A percentile compares a stretch with the other conserved stretches of the same genome.
These are phyloP conservation scores for Cylindrodendrum hubeiense DNA, from an alignment of 2,329 filamentous ascomycete species.

Conservation along the genomic window DNA sequence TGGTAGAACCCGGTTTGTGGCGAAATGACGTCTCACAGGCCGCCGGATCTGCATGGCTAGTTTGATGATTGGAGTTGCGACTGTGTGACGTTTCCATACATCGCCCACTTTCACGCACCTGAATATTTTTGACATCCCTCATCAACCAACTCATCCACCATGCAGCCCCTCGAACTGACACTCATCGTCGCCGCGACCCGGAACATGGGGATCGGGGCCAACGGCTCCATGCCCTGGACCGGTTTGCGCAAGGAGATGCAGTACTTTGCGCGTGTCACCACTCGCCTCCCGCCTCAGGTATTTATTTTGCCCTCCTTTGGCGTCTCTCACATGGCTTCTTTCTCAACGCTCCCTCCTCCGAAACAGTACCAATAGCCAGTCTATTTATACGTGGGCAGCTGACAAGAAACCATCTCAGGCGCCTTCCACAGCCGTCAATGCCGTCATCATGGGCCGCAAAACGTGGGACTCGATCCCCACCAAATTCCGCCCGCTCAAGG, in stretches of 20 bases:
- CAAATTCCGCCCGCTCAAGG: constrained; percentile 82
- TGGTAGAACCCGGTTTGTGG: background rate
- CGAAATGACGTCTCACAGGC: background rate
- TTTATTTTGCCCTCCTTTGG: constrained; percentile 36
- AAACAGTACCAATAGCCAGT: no score
- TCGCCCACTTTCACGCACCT: constrained; percentile 7
- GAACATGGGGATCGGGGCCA: constrained; percentile 87
- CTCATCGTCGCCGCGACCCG: constrained; percentile 95
- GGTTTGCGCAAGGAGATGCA: constrained; percentile 91
- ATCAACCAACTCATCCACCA: constrained; percentile 30
- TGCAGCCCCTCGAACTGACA: constrained; percentile 74
- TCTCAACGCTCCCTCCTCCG: no score
- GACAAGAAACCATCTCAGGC: constrained; percentile 36
- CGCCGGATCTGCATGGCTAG: background rate
- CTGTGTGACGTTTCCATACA: background rate
- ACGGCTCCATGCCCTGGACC: constrained; percentile 88
- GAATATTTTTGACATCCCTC: constrained; percentile 6
- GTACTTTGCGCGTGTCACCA: constrained; percentile 93
- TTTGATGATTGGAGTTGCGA: background rate
- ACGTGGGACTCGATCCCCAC: constrained; percentile 93
- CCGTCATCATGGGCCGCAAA: constrained; percentile 97
- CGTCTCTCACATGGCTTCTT: no score
- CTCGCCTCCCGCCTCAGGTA: constrained; percentile 66
- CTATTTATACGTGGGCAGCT: no score
- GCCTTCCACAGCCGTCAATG: constrained; percentile 65